These are phyloP conservation scores for Neodidymelliopsis sp. DNA, from an alignment of 2,329 filamentous ascomycete species.

Conservation along the genomic window DNA sequence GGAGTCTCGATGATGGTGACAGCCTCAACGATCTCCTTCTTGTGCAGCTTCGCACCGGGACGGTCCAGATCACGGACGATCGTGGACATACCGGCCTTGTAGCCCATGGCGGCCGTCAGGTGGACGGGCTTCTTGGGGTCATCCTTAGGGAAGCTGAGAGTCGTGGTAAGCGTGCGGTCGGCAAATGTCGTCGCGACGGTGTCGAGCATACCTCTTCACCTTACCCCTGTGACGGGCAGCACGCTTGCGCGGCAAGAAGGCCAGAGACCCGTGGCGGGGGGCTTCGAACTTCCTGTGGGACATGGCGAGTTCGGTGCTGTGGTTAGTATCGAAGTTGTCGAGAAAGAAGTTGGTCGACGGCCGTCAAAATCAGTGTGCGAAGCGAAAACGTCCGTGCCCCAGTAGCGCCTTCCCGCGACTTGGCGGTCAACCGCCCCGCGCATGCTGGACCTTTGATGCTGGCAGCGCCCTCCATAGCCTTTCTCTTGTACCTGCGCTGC, in stretches of 20 bases:
- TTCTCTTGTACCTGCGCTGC: constrained; percentile 36
- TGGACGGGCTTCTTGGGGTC: constrained; percentile 99
- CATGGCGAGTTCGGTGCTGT: constrained; percentile 52
- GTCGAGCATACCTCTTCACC: constrained; percentile 91
- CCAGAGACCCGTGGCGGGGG: constrained; percentile 85
- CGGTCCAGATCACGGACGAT: constrained; percentile 99
- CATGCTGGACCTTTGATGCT: constrained; percentile 13
- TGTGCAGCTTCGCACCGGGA: constrained; percentile 99
- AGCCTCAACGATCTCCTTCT: constrained; percentile 64
- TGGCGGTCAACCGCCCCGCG: constrained; percentile 8
- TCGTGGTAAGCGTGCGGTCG: constrained; percentile 35
- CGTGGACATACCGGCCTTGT: constrained; percentile 99
- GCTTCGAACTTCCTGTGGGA: constrained; percentile 79
- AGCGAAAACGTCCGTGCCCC: background rate
- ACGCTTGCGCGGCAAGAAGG: constrained; percentile 74
- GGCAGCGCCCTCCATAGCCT: constrained; percentile 26
- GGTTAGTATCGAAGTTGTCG: constrained; percentile 45
- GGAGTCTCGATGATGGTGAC: constrained; percentile 53
- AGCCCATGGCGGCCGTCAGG: constrained; percentile 97
- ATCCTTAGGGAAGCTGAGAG: constrained; percentile 95
- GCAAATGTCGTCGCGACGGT: constrained; percentile 21
- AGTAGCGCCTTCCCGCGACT: constrained; percentile 11
- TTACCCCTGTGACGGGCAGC: constrained; percentile 93
- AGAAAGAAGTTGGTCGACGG: constrained; percentile 24
- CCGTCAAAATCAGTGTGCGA: constrained; percentile 7